These are phyloP conservation scores for Aspergillus leporis DNA, from an alignment of 495 filamentous ascomycete genomes.

Conservation along the genomic window DNA sequence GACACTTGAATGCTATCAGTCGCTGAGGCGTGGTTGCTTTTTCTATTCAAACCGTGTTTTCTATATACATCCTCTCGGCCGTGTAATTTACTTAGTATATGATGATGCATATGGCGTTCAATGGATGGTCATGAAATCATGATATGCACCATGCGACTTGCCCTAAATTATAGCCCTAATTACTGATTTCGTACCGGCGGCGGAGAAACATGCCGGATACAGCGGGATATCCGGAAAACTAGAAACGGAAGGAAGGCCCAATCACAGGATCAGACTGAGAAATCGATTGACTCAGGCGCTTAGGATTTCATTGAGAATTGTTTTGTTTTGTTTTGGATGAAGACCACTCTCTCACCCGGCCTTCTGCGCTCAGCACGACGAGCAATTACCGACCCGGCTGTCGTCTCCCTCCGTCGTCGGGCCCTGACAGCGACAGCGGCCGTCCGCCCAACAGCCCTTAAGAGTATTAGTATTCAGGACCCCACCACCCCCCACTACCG, in stretches of 20 bases:
- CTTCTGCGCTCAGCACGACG: conserved; percentile 25
- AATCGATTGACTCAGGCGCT: not conserved
- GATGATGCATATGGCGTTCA: too few species aligned
- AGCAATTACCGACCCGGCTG: conserved; percentile 23
- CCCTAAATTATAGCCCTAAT: conserved; percentile 10
- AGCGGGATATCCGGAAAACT: not conserved
- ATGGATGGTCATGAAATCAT: not conserved
- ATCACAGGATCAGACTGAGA: not conserved
- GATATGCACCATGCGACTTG: conserved; percentile 4
- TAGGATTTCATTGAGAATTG: not conserved
- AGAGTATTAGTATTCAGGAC: conserved; percentile 28
- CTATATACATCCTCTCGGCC: not conserved
- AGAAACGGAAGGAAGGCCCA: not conserved
- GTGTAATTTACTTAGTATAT: not conserved
- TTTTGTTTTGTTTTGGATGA: not conserved
- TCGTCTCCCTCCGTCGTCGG: conserved; percentile 21
- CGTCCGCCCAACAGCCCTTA: conserved; percentile 31
- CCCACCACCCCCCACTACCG: conserved; percentile 46
- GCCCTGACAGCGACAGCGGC: conserved; percentile 19
- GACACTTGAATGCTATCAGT: too few species aligned
- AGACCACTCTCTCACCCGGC: not conserved
- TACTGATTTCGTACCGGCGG: not conserved
- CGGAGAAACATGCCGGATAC: conserved; percentile 6
- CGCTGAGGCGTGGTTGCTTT: not conserved
- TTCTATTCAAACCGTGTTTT: not conserved